These are phyloP conservation scores for Penicillium sp. DNA, from an alignment of 2,329 filamentous ascomycete genomes.

Conservation along the genomic window DNA sequence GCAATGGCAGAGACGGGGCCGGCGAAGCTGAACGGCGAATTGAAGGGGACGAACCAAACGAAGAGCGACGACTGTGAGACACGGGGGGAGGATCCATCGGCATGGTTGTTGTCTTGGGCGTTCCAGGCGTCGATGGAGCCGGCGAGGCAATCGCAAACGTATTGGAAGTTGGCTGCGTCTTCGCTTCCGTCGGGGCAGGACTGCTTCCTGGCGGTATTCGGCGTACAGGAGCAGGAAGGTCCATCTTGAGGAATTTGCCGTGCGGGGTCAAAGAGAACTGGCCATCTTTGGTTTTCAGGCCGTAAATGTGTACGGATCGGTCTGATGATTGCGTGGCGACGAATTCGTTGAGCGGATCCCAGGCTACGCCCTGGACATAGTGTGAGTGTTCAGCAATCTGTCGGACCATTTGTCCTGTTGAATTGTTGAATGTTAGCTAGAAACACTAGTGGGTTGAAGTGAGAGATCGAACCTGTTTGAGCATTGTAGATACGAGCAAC, in stretches of 20 bases:
- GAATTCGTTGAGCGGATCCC: constrained; percentile 97
- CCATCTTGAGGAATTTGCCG: constrained; percentile 82
- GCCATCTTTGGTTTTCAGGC: constrained; percentile 90
- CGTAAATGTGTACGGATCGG: constrained; percentile 96
- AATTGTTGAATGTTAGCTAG: not conserved
- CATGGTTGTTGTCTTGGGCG: constrained; percentile 79
- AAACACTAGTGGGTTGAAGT: constrained; percentile 14
- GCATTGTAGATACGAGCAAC: constrained; percentile 96
- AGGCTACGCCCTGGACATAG: constrained; percentile 96
- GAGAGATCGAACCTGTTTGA: constrained; percentile 63
- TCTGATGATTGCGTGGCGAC: constrained; percentile 98
- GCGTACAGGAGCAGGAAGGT: constrained; percentile 87
- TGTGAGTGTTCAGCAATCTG: constrained; percentile 97
- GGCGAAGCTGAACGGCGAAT: constrained; percentile 85
- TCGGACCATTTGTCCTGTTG: constrained; percentile 64
- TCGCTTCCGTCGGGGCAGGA: constrained; percentile 75
- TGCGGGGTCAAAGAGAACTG: constrained; percentile 80
- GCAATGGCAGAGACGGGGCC: constrained; percentile 86
- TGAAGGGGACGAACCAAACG: constrained; percentile 74
- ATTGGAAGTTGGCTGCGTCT: constrained; percentile 29
- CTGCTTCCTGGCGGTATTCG: constrained; percentile 80
- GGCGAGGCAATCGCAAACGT: constrained; percentile 67
- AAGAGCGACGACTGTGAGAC: constrained; percentile 89
- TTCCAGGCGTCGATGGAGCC: constrained; percentile 84
- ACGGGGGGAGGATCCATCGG: constrained; percentile 96